Evolutionary conservation across 2,329 filamentous ascomycete species (phyloP).

Genomic region (Colletotrichum sp.): DNA sequence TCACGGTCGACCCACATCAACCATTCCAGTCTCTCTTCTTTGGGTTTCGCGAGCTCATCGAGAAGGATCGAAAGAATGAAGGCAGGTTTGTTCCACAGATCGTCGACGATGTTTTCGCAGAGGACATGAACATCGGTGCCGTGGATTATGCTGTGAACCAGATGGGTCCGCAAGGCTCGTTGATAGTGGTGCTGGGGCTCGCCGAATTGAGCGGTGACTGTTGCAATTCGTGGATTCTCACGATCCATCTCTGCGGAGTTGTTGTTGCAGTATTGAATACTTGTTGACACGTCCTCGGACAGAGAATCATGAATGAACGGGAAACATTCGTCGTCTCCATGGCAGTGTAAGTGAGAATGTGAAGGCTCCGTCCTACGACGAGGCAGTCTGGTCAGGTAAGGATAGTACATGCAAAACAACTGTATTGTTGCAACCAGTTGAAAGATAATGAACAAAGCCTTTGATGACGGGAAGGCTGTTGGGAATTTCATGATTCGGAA

Average conservation of each 20-base stretch:
- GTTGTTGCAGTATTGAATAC: background rate
- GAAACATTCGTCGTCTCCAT: background rate
- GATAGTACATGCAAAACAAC: background rate
- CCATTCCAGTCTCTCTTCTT: conserved; percentile 19
- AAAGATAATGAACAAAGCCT: background rate
- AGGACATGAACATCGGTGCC: conserved; percentile 34
- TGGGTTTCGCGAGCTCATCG: conserved; percentile 20
- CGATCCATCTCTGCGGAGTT: background rate
- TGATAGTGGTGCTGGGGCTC: background rate
- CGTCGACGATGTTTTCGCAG: conserved; percentile 30
- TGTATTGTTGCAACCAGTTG: background rate
- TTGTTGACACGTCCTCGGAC: background rate
- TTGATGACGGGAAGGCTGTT: background rate
- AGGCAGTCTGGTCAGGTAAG: background rate
- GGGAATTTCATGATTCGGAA: background rate
- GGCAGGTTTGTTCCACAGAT: conserved; percentile 43
- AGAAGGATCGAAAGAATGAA: conserved; percentile 36
- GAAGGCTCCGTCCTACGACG: background rate
- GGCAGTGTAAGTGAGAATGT: background rate
- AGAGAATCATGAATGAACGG: background rate
- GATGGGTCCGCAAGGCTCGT: conserved; percentile 36
- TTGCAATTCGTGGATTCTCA: background rate
- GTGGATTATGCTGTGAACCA: conserved; percentile 36
- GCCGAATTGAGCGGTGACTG: conserved; percentile 14
- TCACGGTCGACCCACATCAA: conserved; percentile 26